Conservation (phyloP, 495 filamentous ascomycete species). For the Penicillium roqueforti region DNA sequence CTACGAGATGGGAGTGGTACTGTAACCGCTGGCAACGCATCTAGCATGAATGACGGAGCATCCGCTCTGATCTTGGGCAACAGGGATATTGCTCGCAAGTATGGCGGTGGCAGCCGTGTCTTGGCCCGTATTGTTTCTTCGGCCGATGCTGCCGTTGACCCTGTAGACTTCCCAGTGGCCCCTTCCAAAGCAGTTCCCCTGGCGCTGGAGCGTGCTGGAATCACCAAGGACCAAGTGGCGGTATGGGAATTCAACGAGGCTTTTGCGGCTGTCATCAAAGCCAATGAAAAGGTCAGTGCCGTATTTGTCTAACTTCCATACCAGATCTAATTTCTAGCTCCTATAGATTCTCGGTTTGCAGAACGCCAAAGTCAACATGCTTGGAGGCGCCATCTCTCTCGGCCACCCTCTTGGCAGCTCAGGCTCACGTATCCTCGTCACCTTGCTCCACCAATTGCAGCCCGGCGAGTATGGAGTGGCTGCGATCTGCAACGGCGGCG, state of each 20-base stretch:
- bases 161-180: slow-evolving; percentile 92
- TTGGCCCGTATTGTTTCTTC: slow-evolving; percentile 79
- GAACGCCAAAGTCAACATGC: slow-evolving; percentile 72
- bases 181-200: slow-evolving; percentile 89
- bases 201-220: slow-evolving; percentile 81
- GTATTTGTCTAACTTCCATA: background rate
- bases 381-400: slow-evolving; percentile 89
- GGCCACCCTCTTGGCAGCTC: slow-evolving; percentile 94
- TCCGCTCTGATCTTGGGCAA: slow-evolving; percentile 83
- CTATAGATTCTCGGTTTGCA: slow-evolving; percentile 72
- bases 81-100: slow-evolving; percentile 69
- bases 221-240: slow-evolving; percentile 82
- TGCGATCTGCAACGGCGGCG: slow-evolving; percentile 95
- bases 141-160: slow-evolving; percentile 88
- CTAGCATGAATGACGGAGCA: slow-evolving; percentile 90
- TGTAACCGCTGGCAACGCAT: slow-evolving; percentile 90
- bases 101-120: slow-evolving; percentile 66
- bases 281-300: slow-evolving; percentile 73
- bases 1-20: slow-evolving; percentile 77
- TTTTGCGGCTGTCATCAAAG: slow-evolving; percentile 93
- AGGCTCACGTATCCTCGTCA: slow-evolving; percentile 86
- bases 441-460: slow-evolving; percentile 83
- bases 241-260: slow-evolving; percentile 99
- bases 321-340: slow-evolving; percentile 23
- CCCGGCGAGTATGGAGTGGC: slow-evolving; percentile 90